Percentiles rank a stretch among this genome's conserved stretches.
These are phyloP conservation scores for Entonaema liquescens DNA, from an alignment of 495 filamentous ascomycete species.

Conservation along the genomic window DNA sequence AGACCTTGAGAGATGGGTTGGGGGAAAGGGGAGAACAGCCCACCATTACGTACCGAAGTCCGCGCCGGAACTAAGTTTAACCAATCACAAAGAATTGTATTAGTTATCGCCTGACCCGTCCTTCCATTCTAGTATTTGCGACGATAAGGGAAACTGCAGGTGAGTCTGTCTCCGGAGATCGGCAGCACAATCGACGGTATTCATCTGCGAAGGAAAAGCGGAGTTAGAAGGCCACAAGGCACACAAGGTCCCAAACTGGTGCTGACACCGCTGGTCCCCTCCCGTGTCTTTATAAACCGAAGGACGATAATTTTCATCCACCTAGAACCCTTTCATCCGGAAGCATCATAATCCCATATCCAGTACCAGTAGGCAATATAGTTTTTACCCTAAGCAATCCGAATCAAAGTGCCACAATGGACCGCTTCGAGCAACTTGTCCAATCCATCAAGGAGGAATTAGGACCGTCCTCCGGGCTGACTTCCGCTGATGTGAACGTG, in stretches of 20 bases:
- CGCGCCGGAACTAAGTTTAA: conserved; percentile 11
- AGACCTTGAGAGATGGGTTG: not conserved
- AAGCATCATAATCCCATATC: conserved; percentile 9
- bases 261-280: conserved; percentile 26
- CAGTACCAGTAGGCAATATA: conserved; percentile 8
- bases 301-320: conserved; percentile 19
- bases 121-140: conserved; percentile 17
- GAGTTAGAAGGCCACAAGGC: conserved; percentile 21
- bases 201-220: conserved; percentile 30
- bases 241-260: not conserved
- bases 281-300: conserved; percentile 20
- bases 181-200: conserved; percentile 26
- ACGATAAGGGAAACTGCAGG: conserved; percentile 37
- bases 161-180: conserved; percentile 34
- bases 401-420: conserved; percentile 28
- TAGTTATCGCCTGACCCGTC: conserved; percentile 25
- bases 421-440: conserved; percentile 77
- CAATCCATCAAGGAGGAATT: conserved; percentile 73
- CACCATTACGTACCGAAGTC: conserved; percentile 28
- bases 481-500: conserved; percentile 80
- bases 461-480: conserved; percentile 79
- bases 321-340: conserved; percentile 10
- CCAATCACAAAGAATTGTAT: conserved; percentile 32
- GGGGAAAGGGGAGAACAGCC: conserved; percentile 11
- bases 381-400: conserved; percentile 3